Percentiles rank a stretch among this genome's conserved stretches.
Conservation (phyloP, 371 early-diverging fungal species). For the Zopfochytrium polystomum region DNA sequence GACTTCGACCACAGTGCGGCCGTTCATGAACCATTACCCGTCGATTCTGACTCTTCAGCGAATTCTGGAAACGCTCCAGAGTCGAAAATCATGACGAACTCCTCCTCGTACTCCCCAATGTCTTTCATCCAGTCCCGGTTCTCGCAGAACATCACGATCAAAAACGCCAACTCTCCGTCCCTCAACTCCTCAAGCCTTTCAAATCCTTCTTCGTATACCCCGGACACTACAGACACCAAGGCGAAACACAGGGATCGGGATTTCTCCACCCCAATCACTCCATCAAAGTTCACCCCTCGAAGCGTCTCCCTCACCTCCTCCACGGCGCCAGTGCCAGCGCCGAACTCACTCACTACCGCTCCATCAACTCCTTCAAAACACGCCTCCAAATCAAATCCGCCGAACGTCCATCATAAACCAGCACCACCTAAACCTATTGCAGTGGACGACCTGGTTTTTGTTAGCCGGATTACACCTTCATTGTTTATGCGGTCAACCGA, state of each 20-base stretch:
- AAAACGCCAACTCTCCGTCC: background rate
- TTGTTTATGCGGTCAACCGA: conserved; percentile 8
- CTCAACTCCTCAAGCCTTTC: conserved; percentile 37
- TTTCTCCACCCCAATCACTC: too few species aligned
- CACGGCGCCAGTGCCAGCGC: too few species aligned
- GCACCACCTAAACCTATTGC: too few species aligned
- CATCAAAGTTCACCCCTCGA: too few species aligned
- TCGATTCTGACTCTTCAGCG: conserved; percentile 45
- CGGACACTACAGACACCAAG: too few species aligned
- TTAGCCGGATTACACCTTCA: conserved; percentile 7
- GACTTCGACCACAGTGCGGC: too few species aligned
- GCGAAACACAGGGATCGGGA: too few species aligned
- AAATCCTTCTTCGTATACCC: conserved; percentile 7
- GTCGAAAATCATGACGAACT: background rate
- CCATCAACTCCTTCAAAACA: too few species aligned
- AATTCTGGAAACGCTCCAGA: conserved; percentile 39
- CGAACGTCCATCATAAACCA: too few species aligned
- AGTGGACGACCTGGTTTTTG: conserved; percentile 6
- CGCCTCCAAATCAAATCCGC: too few species aligned
- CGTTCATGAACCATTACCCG: conserved; percentile 44
- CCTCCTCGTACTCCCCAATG: background rate
- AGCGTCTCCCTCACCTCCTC: too few species aligned
- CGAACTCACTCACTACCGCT: too few species aligned
- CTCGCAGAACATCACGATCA: background rate
- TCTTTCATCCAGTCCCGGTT: background rate